Evolutionary conservation across 2,329 filamentous ascomycete genomes (phyloP), one percentile per base, ranked within the genome.

Genomic region (Talaromyces sp.): DNA sequence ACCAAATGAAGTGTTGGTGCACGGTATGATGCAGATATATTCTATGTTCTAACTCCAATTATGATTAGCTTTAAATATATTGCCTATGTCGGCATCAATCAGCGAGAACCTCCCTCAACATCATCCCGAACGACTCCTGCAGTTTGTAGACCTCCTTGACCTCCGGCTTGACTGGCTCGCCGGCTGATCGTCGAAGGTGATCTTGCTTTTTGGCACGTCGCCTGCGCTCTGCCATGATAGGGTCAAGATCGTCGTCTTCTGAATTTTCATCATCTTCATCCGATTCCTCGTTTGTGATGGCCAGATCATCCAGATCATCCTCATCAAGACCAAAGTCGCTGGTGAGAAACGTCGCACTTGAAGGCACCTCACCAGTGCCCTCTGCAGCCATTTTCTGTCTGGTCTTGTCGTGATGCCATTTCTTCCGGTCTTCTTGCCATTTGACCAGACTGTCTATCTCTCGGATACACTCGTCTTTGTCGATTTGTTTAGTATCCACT

Each of bases 321-420:
- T 91, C 87, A 74, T 97, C 88, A 22, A 99, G 81, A 0, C 95
- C 95, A 80, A 99, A 99, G 79, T 99, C 95, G 58, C 86, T 87
- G 25, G 90, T 89, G 72, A 85, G 88, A 80, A 98, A 96, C 15
- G 77, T 81, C 19, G 75, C 72, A 69, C 83, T 81, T 27, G 82
- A 87, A 8, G 84, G 86, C 6, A 84, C 77, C 22, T 75, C 45
- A 5, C 75, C 74, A 10, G 79, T 83, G 2, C 88, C 88, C 73
- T 94, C 93, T 1, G 92, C 93, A 0, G 95, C 95, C 95, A 99
- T 98, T 84, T 99, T 99, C 81, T 98, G 95, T 63, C 93, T 84
- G 8, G 95, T 99, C 84, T 99, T 99, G 79, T 96, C 92, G 67
- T 94, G 89, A 76, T 99, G 95, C 95, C 95, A 99, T 80, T 94